Evolutionary conservation across 352 stramenopile genomes (phyloP), one percentile per base, ranked within the genome.

Genomic region (Globisporangium alternatum): DNA sequence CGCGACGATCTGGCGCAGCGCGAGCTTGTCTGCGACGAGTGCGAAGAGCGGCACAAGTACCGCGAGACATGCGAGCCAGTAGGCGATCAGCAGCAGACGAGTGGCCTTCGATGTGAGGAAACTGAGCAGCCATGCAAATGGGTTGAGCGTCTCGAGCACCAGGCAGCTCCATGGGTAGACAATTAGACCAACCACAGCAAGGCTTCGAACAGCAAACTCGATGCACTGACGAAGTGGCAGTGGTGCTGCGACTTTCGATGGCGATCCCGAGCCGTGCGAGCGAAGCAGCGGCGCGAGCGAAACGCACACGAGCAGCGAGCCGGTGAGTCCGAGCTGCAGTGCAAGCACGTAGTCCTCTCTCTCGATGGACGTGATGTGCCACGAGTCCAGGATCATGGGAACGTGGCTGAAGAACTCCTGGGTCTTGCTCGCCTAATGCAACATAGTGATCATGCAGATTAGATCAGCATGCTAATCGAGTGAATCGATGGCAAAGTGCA

Each of bases 101-200:
- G 41, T 49, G 5, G 69, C 49, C 19, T 66, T 39, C 9, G 81
- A 68, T 8, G 70, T 51, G 9, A 93, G 62, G 43, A 87, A 90
- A 2, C 60, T 28, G 17, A 88, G 25, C 2, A 95, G 69, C 84
- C 84, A 93, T 15, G 33, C 56, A 15, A 88, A 71, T 5, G 83
- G 81, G 44, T 90, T 89, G 66, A 62, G 75, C 19, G 75, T 88
- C 37, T 81, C 53, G 31, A 95, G 72, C 5, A 91, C 81, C 25
- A 91, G 66, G 19, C 71, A 86, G 17, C 75, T 89, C 83, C 78
- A 93, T 17, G 80, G 80, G 53, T 89, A 89, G 31, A 90, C 60
- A 22, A 87, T 31, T 0, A 60, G 49, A 6, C 61, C 69, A 9
- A 88, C 62, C 3, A 85, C 69, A 15, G 67, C 64, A 10, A 57